phyloP scores from a whole-genome alignment of 345 rosid genomes.

The Clausena lansium region DNA sequence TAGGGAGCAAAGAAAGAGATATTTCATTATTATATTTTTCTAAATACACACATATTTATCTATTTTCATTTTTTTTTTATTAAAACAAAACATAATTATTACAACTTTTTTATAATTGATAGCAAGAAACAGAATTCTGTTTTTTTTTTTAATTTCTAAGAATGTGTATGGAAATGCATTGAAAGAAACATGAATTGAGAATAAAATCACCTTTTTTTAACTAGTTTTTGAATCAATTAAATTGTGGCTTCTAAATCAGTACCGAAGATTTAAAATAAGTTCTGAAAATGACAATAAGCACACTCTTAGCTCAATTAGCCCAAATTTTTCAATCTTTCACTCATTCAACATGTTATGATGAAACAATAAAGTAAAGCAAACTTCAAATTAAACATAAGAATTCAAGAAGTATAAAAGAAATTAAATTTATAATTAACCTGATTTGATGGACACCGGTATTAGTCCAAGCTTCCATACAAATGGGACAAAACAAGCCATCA shows the following conservation, averaged over 20 bases:
- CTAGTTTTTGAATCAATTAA: not conserved
- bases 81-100: not conserved
- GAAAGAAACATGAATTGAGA: not conserved
- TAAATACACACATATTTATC: not conserved
- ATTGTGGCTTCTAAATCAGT: too few relatives aligned
- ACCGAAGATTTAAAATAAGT: not conserved
- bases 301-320: not conserved
- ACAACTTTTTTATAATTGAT: not conserved
- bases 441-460: constrained; percentile 63
- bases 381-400: too few relatives aligned
- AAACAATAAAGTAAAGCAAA: too few relatives aligned
- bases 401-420: too few relatives aligned
- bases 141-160: not conserved
- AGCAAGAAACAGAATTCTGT: not conserved
- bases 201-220: not conserved
- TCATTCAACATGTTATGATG: too few relatives aligned
- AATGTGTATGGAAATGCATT: not conserved
- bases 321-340: not conserved
- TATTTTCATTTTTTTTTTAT: not conserved
- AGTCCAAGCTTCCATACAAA: constrained; percentile 85
- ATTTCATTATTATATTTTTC: not conserved
- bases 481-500: constrained; percentile 72
- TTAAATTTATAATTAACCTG: too few relatives aligned
- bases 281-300: not conserved
- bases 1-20: too few relatives aligned